phyloP scores from a whole-genome alignment of 2,329 filamentous ascomycete genomes.

The Nectriaceae sp. region DNA sequence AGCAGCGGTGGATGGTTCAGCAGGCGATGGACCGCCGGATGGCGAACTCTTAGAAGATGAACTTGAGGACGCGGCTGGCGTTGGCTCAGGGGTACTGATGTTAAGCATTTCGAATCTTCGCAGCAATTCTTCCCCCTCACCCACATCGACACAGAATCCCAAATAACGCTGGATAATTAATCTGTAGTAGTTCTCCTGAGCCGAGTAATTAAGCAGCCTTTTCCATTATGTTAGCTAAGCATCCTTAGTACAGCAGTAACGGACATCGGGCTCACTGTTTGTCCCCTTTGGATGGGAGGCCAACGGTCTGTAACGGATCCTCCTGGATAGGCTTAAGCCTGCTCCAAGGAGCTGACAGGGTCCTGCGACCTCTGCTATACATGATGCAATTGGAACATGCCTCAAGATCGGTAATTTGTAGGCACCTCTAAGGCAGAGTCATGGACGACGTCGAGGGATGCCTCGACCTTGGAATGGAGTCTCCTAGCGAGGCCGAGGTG shows the following conservation, averaged over 20 bases:
- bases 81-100: constrained; percentile 10
- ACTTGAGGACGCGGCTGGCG: constrained; percentile 4
- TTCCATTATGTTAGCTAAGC: constrained; percentile 2
- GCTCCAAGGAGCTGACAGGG: constrained; percentile 61
- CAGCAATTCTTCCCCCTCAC: constrained; percentile 72
- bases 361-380: constrained; percentile 33
- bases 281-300: constrained; percentile 89
- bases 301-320: constrained; percentile 74
- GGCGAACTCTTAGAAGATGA: neutral
- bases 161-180: constrained; percentile 88
- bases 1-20: constrained; percentile 5
- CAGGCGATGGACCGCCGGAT: neutral
- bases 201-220: constrained; percentile 72
- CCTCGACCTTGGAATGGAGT: neutral
- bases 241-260: neutral
- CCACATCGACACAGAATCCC: constrained; percentile 78
- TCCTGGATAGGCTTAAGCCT: constrained; percentile 71
- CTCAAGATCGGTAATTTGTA: neutral
- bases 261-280: constrained; percentile 62
- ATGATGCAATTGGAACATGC: constrained; percentile 18
- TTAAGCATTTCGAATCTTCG: constrained; percentile 70
- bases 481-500: neutral
- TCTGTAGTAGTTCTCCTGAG: constrained; percentile 83
- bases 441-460: too few species aligned
- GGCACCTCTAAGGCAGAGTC: neutral